Conservation (phyloP, 768 basidiomycete species). For the Serendipita sp. region DNA sequence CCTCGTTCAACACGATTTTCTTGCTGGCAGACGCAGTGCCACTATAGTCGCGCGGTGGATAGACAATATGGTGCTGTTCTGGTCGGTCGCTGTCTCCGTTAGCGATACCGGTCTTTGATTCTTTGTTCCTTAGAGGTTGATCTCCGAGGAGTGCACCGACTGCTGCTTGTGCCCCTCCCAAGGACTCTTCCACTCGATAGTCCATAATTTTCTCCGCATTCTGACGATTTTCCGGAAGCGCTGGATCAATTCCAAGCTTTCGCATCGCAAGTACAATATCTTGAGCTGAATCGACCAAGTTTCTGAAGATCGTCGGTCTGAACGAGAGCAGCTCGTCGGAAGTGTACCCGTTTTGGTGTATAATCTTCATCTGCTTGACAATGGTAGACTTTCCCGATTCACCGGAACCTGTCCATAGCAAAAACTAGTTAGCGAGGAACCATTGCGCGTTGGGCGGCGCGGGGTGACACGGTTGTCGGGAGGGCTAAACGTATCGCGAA, state of each 20-base stretch:
- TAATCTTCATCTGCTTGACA: slow-evolving; percentile 98
- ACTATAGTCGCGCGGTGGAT: slow-evolving; percentile 17
- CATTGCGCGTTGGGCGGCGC: background rate
- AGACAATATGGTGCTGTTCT: background rate
- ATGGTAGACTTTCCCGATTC: slow-evolving; percentile 93
- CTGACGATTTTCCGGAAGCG: slow-evolving; percentile 41
- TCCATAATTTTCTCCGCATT: slow-evolving; percentile 5
- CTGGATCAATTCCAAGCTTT: slow-evolving; percentile 68
- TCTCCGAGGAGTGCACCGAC: background rate
- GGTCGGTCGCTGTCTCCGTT: background rate
- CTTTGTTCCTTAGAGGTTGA: background rate
- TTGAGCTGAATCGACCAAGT: slow-evolving; percentile 80
- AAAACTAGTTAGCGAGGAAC: background rate
- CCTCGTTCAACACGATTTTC: slow-evolving; percentile 31
- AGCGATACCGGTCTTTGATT: background rate
- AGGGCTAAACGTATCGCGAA: background rate
- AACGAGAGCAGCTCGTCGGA: slow-evolving; percentile 59
- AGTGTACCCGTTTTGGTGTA: slow-evolving; percentile 83
- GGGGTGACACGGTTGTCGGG: background rate
- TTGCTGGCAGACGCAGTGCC: slow-evolving; percentile 17
- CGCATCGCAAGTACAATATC: slow-evolving; percentile 73
- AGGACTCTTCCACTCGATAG: background rate
- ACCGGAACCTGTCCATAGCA: slow-evolving; percentile 50
- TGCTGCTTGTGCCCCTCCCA: background rate
- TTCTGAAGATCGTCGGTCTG: slow-evolving; percentile 63